Base-by-base conservation (phyloP, 1,284 basidiomycete genomes). In the Exsudoporus floridanus region DNA sequence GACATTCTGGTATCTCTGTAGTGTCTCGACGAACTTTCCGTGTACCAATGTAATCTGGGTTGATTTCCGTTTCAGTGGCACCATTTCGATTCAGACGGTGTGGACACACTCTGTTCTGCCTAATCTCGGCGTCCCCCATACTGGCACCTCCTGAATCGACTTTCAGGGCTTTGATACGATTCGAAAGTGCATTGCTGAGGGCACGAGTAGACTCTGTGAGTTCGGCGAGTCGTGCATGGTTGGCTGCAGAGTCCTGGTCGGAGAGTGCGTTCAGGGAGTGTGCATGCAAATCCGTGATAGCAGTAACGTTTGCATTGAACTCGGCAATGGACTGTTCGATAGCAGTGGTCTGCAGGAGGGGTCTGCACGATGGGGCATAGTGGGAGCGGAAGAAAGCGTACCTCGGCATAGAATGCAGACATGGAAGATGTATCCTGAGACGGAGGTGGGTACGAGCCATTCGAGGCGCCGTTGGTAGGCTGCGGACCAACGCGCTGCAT, bases 1-100 rank as follows among this genome's bases (percentile, higher is more conserved):
- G 25, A 96, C 88, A 42, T 82, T 78, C 73, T 95, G 92, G 65
- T 89, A 90, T 46, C 79, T 81, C 60, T 88, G 87, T 50, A 90
- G 74, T 0, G 80, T 79, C 57, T 88, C 86, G 30, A 85, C 65
- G 49, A 90, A 90, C 57, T 84, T 86, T 14, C 74, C 73, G 40
- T 83, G 79, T 18, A 85, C 72, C 10, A 84, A 63, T 1, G 73
- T 73, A 33, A 79, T 75, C 85, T 88, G 53, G 39, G 31, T 25
- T n/a, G 10, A 3, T 18, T 44, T 27, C 27, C 31, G 18, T 16
- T 35, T 37, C 18, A 50, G 21, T 28, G 33, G 38, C 19, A 27
- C 21, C 5, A 13, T 21, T 12, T 36, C 1, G 19, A 33, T 28
- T 18, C 14, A 33, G 7, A 36, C 67, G 60, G 75, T 75, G 19